Base-by-base conservation (phyloP, 2,329 filamentous ascomycete species). In the Chaetothyriales sp. region DNA sequence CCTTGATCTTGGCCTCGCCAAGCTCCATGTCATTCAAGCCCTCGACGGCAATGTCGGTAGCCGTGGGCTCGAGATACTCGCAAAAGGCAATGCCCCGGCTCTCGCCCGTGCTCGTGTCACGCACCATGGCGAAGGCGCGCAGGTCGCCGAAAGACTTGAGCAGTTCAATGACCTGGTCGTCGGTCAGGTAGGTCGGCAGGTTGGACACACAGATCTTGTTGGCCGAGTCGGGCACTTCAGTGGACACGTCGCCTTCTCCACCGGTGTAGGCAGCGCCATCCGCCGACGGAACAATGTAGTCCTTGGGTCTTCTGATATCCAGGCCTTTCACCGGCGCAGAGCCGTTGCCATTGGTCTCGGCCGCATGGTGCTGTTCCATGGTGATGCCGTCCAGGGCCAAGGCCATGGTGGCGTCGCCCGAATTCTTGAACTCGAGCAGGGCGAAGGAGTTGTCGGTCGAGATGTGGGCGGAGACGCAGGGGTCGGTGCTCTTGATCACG, bases 191-290 rank as follows among this genome's bases (percentile, higher is more conserved):
- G 0, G 78, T 70, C 0, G 92, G 89, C 51, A 99, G 85, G 64
- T 94, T 94, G 48, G 86, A 81, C 60, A 98, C 83, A 68, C 87
- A 87, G 60, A 99, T 85, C 74, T 99, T 99, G 74, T 95, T 89
- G 18, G 89, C 84, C 2, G 88, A 94, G 65, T 99, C 92, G 8
- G 89, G 81, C 15, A 98, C 92, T 18, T 86, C 73, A 56, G 77
- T 85, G 1, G 88, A 86, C 40, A 95, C 77, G 40, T 84, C 82
- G 44, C 56, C 56, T 15, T 40, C 33, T 9, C 44, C 18, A 5
- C 51, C 51, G 62, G 89, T 81, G 61, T 84, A 83, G 43, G 83
- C 77, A 45, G 80, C 77, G 22, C 89, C 83, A 47, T 89, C 85
- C 1, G 79, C 78, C 13, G 85, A 82, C 8, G 90, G 90, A 50